Percentiles rank a stretch among this genome's conserved stretches.
These are phyloP conservation scores for Thoreauomyces humboldtii DNA, from an alignment of 192 early-diverging fungal genomes.

Conservation along the genomic window DNA sequence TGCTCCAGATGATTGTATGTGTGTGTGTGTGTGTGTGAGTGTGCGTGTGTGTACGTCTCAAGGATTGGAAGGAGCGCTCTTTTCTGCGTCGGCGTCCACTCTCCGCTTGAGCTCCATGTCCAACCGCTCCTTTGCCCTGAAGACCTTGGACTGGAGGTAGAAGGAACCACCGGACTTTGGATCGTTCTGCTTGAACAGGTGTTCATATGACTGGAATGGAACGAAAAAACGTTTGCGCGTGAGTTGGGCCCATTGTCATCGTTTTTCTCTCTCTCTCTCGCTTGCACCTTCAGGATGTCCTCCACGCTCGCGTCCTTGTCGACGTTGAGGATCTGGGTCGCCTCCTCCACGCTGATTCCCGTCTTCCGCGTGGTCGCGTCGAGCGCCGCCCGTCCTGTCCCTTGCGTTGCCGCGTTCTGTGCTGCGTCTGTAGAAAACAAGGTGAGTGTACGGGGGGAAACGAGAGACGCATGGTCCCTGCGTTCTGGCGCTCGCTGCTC, in stretches of 20 bases:
- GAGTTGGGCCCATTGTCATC: too few species aligned
- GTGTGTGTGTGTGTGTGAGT: too few species aligned
- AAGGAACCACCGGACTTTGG: conserved; percentile 82
- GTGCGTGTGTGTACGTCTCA: too few species aligned
- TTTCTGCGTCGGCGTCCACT: conserved; percentile 31
- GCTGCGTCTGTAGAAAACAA: conserved; percentile 7
- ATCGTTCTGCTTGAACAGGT: conserved; percentile 86
- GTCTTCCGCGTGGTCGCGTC: conserved; percentile 52
- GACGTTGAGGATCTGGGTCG: conserved; percentile 86
- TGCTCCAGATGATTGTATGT: too few species aligned
- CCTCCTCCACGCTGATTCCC: conserved; percentile 87
- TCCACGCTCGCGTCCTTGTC: conserved; percentile 60
- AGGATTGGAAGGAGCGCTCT: too few species aligned
- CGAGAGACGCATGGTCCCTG: neutral
- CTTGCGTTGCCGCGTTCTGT: conserved; percentile 18
- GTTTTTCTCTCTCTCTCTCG: neutral
- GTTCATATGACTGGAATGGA: conserved; percentile 71
- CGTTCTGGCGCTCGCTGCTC: conserved; percentile 44
- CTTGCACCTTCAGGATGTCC: conserved; percentile 52
- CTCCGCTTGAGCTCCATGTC: conserved; percentile 77
- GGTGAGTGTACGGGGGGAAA: neutral
- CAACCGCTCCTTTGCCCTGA: conserved; percentile 89
- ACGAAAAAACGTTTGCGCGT: neutral
- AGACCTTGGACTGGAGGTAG: conserved; percentile 92
- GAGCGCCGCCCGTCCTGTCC: conserved; percentile 15